Evolutionary conservation across 306 rosid genomes (phyloP), one percentile per base, ranked within the genome.

Genomic region (Benincasa hispida): DNA sequence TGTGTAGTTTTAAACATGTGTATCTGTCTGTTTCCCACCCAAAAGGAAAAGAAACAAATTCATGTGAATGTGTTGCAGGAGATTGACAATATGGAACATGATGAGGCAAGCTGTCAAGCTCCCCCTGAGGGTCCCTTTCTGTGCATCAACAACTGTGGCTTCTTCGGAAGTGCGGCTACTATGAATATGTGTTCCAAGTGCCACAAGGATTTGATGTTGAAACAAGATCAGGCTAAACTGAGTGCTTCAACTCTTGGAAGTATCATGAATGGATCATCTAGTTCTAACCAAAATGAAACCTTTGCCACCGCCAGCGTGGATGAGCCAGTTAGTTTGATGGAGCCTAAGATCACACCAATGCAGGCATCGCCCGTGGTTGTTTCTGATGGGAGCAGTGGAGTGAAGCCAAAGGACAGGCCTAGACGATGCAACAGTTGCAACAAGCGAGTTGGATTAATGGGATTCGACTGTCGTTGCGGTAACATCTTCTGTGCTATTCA

Each of bases 111-210:
- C 85, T 92, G 96, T 59, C 92, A 92, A 85, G 91, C 98, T 77
- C 83, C 93, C 35, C 98, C 93, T 6, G 96, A 92, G 77, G 96
- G 93, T 81, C 96, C 98, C 51, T 54, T 90, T 53, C 81, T 92
- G 80, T 92, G 98, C 82, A 12, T 90, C 82, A 92, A 92, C 85
- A 92, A 90, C 78, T 92, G 96, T 89, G 96, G 98, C 8, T 92
- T 92, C 84, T 90, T 92, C 32, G 98, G 98, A 70, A 90, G 98
- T 28, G 88, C 92, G 4, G 92, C 98, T 59, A 90, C 98, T 15
- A 92, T 87, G 96, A 92, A 92, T 81, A 90, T 92, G 98, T 92
- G 98, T 78, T 92, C 98, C 39, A 92, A 92, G 83, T 92, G 98
- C 86, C 96, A 92, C 90, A 90, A 90, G 87, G 98, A 90, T 78